These are phyloP conservation scores for Linum trigynum DNA, from an alignment of 345 rosid genomes.

Conservation along the genomic window DNA sequence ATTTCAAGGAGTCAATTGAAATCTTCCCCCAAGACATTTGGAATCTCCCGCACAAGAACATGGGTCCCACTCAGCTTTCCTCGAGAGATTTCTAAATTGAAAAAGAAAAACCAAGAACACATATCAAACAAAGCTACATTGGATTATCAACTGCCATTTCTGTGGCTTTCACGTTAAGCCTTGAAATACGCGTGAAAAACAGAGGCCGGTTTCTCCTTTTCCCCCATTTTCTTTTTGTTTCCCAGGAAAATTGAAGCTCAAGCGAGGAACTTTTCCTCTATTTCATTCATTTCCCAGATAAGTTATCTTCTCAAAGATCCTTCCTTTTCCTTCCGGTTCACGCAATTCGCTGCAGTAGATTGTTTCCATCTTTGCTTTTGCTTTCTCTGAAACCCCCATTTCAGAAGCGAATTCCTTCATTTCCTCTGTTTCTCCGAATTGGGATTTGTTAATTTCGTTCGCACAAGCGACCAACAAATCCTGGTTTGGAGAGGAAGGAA, in stretches of 20 bases:
- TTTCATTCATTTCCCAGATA: conserved; percentile 17
- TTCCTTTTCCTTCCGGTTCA: background rate
- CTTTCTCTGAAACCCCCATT: conserved; percentile 6
- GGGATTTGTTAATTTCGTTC: conserved; percentile 26
- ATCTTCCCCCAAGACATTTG: conserved; percentile 29
- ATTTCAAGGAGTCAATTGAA: conserved; percentile 3
- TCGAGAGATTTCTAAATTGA: too few relatives aligned
- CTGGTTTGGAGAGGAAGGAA: conserved; percentile 25
- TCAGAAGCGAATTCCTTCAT: background rate
- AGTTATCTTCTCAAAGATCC: conserved; percentile 8
- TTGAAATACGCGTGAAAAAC: conserved; percentile 23
- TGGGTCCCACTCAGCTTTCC: conserved; percentile 1
- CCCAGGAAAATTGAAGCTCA: conserved; percentile 6
- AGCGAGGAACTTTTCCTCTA: conserved; percentile 8
- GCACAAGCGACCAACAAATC: conserved; percentile 11
- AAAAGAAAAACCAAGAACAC: too few relatives aligned
- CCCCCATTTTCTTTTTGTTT: conserved; percentile 16
- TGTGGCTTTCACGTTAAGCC: conserved; percentile 44
- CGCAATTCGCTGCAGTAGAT: background rate
- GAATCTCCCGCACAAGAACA: conserved; percentile 16
- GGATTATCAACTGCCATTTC: conserved; percentile 9
- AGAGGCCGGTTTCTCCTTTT: conserved; percentile 12
- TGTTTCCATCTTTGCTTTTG: background rate
- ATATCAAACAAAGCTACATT: background rate
- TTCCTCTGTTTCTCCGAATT: conserved; percentile 19